Evolutionary conservation across 1,139 yeast genomes (phyloP).

Genomic region (Yamadazyma songkhlaensis): DNA sequence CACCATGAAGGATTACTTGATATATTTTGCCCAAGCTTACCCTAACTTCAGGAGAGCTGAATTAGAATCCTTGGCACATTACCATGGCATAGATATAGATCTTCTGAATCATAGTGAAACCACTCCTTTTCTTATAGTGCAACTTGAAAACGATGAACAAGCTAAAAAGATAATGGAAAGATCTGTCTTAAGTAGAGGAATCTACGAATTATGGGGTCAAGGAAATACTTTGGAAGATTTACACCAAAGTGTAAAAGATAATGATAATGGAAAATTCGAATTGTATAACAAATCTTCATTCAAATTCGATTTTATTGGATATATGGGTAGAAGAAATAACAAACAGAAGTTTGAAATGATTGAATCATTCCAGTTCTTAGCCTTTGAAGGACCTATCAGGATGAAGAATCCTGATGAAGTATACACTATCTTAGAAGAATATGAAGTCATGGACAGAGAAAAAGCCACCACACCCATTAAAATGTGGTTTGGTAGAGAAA

Average conservation of each 20-base stretch:
- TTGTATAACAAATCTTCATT: slow-evolving; percentile 50
- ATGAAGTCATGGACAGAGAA: slow-evolving; percentile 47
- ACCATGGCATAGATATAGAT: slow-evolving; percentile 56
- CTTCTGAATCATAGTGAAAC: slow-evolving; percentile 55
- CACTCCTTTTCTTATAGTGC: slow-evolving; percentile 70
- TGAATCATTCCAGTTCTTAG: slow-evolving; percentile 69
- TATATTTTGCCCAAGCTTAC: slow-evolving; percentile 83
- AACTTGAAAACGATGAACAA: slow-evolving; percentile 59
- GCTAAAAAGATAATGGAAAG: slow-evolving; percentile 65
- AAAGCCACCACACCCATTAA: slow-evolving; percentile 53
- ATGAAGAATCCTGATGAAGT: slow-evolving; percentile 76
- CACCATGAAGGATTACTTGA: slow-evolving; percentile 57
- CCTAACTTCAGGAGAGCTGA: slow-evolving; percentile 79
- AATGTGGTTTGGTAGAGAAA: slow-evolving; percentile 74
- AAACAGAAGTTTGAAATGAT: slow-evolving; percentile 59
- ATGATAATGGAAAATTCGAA: slow-evolving; percentile 25
- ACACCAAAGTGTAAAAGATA: slow-evolving; percentile 50
- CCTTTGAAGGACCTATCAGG: slow-evolving; percentile 71
- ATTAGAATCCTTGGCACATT: slow-evolving; percentile 75
- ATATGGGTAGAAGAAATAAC: slow-evolving; percentile 61
- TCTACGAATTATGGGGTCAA: slow-evolving; percentile 83
- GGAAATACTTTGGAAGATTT: slow-evolving; percentile 57
- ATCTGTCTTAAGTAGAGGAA: slow-evolving; percentile 68
- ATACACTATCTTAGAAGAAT: slow-evolving; percentile 76
- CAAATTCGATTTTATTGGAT: slow-evolving; percentile 79